Evolutionary conservation across 2,329 filamentous ascomycete genomes (phyloP).

Genomic region (Verticillium nonalfalfae): DNA sequence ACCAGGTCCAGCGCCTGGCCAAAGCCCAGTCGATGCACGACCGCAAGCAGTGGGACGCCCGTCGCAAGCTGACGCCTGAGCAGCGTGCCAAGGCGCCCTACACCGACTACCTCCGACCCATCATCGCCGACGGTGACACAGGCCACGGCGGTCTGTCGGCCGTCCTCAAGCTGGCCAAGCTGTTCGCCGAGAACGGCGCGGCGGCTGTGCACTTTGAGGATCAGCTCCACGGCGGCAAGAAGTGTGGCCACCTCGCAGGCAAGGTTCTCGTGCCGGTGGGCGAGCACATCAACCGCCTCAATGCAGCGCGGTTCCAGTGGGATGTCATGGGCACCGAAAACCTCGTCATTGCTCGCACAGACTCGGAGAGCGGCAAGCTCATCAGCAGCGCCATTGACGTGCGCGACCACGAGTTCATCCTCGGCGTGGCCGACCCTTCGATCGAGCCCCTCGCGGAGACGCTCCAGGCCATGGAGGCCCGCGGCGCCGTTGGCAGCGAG

Average conservation of each 20-base stretch:
- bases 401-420: constrained; percentile 94
- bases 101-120: constrained; percentile 86
- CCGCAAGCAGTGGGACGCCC: constrained; percentile 84
- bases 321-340: constrained; percentile 97
- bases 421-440: constrained; percentile 71
- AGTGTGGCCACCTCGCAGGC: constrained; percentile 92
- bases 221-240: constrained; percentile 96
- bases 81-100: constrained; percentile 74
- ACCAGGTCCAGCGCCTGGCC: constrained; percentile 92
- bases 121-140: constrained; percentile 93
- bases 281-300: constrained; percentile 93
- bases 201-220: constrained; percentile 97
- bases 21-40: constrained; percentile 98
- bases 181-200: constrained; percentile 95
- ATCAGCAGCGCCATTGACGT: constrained; percentile 88
- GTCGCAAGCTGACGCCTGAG: constrained; percentile 69
- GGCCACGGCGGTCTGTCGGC: constrained; percentile 90
- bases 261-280: constrained; percentile 92
- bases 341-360: constrained; percentile 87
- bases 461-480: constrained; percentile 80
- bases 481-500: constrained; percentile 69
- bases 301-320: constrained; percentile 93
- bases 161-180: constrained; percentile 91
- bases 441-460: constrained; percentile 79
- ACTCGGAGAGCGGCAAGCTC: constrained; percentile 88